These are phyloP conservation scores for Fusarium mundagurra DNA, from an alignment of 2,329 filamentous ascomycete genomes.

Conservation along the genomic window DNA sequence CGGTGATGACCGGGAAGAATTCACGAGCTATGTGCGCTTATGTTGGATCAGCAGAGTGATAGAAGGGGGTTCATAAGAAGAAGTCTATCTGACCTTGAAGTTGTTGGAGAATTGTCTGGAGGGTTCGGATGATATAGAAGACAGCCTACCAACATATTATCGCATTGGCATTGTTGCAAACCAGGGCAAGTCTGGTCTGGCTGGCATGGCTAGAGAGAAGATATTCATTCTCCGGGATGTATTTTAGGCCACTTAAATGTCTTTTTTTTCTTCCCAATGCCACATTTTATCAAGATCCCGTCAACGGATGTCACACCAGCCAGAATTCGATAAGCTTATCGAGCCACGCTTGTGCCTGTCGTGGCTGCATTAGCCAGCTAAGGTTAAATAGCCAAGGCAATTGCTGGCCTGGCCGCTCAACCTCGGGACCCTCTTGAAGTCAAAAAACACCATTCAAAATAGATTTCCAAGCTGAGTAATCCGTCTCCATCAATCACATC, in stretches of 20 bases:
- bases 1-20: not conserved
- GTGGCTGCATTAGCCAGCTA: not conserved
- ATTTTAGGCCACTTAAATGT: not conserved
- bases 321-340: not conserved
- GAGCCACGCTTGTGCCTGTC: not conserved
- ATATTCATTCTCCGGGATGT: not conserved
- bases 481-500: constrained; percentile 5
- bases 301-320: not conserved
- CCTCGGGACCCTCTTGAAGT: not conserved
- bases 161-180: not conserved
- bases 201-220: not conserved
- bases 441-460: not conserved
- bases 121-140: not conserved
- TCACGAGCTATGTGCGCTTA: not conserved
- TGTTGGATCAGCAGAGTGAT: accelerated
- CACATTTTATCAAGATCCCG: not conserved
- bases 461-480: constrained; percentile 4
- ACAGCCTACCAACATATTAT: not conserved
- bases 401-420: not conserved
- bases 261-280: accelerated
- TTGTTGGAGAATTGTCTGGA: not conserved
- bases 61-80: no score
- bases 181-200: not conserved
- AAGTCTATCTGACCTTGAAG: not conserved
- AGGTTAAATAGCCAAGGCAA: not conserved